Conservation (phyloP, 2,329 filamentous ascomycete species). For the Ceratocystis colombiana region DNA sequence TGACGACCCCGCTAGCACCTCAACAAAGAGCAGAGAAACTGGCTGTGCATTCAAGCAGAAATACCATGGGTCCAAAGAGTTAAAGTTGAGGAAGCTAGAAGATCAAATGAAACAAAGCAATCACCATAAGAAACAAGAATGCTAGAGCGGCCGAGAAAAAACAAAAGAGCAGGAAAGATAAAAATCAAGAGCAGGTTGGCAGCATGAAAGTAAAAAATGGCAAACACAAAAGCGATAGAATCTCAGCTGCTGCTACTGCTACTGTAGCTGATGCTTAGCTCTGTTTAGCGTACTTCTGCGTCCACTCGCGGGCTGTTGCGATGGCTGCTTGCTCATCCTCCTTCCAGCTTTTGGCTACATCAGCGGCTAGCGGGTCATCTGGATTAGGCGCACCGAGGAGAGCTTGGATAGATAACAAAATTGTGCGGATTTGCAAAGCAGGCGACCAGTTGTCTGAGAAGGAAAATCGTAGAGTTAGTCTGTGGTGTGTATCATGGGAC, state of each 20-base stretch:
- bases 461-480: conserved; percentile 18
- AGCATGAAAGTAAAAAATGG: background rate
- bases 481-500: conserved; percentile 11
- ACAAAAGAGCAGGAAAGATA: background rate
- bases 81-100: background rate
- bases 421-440: conserved; percentile 92
- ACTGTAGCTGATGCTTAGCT: conserved; percentile 11
- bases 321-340: conserved; percentile 90
- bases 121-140: conserved; percentile 5
- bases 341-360: conserved; percentile 97
- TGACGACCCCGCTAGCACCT: background rate
- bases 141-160: background rate
- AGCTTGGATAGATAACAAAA: conserved; percentile 96
- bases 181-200: background rate
- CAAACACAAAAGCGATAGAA: background rate
- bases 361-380: conserved; percentile 94
- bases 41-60: background rate
- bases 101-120: conserved; percentile 4
- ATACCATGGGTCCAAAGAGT: background rate
- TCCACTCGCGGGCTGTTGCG: conserved; percentile 87
- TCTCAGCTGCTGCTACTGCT: background rate
- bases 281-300: conserved; percentile 57
- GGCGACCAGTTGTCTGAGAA: conserved; percentile 90
- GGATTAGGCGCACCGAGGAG: conserved; percentile 93
- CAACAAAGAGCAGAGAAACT: background rate